These are phyloP conservation scores for Sporisorium scitamineum DNA, from an alignment of 1,284 basidiomycete genomes.

Conservation along the genomic window DNA sequence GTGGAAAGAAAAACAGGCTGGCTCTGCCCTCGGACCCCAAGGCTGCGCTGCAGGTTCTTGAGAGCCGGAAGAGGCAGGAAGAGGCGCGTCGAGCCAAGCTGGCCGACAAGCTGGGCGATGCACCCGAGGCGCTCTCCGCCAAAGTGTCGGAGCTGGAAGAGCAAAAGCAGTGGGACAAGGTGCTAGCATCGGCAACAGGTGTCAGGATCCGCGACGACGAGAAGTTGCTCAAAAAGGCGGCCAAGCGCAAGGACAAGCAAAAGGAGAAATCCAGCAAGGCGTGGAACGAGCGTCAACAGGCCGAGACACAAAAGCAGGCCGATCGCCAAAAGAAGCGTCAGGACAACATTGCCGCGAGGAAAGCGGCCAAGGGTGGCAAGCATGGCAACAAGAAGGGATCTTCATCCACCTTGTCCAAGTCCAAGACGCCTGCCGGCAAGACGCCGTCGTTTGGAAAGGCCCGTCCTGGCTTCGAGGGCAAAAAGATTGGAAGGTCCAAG, in stretches of 20 bases:
- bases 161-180: slow-evolving; percentile 64
- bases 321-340: slow-evolving; percentile 63
- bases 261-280: slow-evolving; percentile 63
- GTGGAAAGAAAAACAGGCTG: slow-evolving; percentile 57
- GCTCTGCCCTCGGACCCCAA: slow-evolving; percentile 65
- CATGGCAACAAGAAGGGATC: slow-evolving; percentile 39
- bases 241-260: slow-evolving; percentile 62
- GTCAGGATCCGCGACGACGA: slow-evolving; percentile 68
- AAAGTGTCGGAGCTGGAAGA: slow-evolving; percentile 46
- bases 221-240: slow-evolving; percentile 61
- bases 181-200: slow-evolving; percentile 60
- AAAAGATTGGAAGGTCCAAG: slow-evolving; percentile 47
- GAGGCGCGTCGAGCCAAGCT: slow-evolving; percentile 50
- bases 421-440: slow-evolving; percentile 46
- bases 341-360: slow-evolving; percentile 62
- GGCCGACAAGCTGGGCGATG: slow-evolving; percentile 45
- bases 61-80: slow-evolving; percentile 59
- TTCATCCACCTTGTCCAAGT: slow-evolving; percentile 26
- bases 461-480: slow-evolving; percentile 63
- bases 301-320: slow-evolving; percentile 55
- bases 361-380: slow-evolving; percentile 51
- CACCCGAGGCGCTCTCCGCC: slow-evolving; percentile 45
- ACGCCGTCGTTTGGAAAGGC: slow-evolving; percentile 49
- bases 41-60: slow-evolving; percentile 62
- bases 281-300: slow-evolving; percentile 62